Conservation (phyloP, 2,329 filamentous ascomycete genomes). For the Trichoderma hamatum region DNA sequence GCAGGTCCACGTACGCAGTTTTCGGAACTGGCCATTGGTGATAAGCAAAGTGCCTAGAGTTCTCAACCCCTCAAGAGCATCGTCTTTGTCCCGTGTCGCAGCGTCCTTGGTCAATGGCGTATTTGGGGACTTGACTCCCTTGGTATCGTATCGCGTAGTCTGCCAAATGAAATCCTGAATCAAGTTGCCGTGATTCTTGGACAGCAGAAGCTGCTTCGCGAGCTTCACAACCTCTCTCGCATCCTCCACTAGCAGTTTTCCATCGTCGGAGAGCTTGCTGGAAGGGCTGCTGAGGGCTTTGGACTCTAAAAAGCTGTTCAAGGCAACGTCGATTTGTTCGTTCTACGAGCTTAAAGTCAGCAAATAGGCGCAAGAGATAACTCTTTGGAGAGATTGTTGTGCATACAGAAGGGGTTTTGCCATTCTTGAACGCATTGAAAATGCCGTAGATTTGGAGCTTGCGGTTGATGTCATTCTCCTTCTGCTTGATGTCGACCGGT, state of each 20-base stretch:
- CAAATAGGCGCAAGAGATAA: neutral
- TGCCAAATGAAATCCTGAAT: slow-evolving; percentile 98
- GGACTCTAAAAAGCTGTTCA: slow-evolving; percentile 84
- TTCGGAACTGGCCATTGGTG: slow-evolving; percentile 95
- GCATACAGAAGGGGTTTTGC: slow-evolving; percentile 87
- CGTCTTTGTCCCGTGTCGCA: slow-evolving; percentile 79
- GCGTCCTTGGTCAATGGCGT: slow-evolving; percentile 74
- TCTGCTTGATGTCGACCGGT: slow-evolving; percentile 71
- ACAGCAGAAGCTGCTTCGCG: slow-evolving; percentile 81
- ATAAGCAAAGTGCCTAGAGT: slow-evolving; percentile 87
- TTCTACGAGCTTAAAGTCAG: slow-evolving; percentile 57
- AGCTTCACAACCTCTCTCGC: slow-evolving; percentile 78
- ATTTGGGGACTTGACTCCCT: slow-evolving; percentile 62
- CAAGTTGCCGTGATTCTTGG: slow-evolving; percentile 93
- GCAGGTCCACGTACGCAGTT: slow-evolving; percentile 66
- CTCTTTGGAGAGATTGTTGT: too few relatives aligned
- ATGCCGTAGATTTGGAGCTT: slow-evolving; percentile 97
- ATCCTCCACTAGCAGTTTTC: slow-evolving; percentile 76
- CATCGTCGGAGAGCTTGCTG: slow-evolving; percentile 78
- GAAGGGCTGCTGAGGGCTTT: slow-evolving; percentile 71
- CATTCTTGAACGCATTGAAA: slow-evolving; percentile 77
- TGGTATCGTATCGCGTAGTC: slow-evolving; percentile 72
- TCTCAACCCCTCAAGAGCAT: slow-evolving; percentile 81
- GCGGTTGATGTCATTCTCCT: slow-evolving; percentile 85
- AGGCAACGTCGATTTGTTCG: slow-evolving; percentile 90